Conservation (phyloP, 352 stramenopile genomes). For the Thalassiosira ordinaria region DNA sequence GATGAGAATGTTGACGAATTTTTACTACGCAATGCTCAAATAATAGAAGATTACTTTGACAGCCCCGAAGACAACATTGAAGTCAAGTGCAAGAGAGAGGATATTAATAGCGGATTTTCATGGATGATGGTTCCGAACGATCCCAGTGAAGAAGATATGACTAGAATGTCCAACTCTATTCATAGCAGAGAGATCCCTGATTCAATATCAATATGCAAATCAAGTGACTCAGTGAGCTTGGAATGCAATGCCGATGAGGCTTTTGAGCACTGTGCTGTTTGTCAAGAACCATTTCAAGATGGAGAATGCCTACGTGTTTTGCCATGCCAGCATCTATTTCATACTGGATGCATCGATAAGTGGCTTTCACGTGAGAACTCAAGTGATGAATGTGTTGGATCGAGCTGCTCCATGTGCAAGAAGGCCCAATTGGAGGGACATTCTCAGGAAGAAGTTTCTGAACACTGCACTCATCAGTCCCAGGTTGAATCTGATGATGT, state of each 20-base stretch:
- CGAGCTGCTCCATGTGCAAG: slow-evolving; percentile 69
- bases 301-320: slow-evolving; percentile 92
- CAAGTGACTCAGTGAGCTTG: neutral
- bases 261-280: slow-evolving; percentile 75
- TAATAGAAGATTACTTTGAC: slow-evolving; percentile 21
- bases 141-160: slow-evolving; percentile 35
- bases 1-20: slow-evolving; percentile 11
- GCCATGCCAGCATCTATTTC: slow-evolving; percentile 95
- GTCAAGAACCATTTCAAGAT: slow-evolving; percentile 68
- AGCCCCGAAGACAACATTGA: neutral
- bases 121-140: slow-evolving; percentile 54
- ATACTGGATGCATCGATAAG: slow-evolving; percentile 79
- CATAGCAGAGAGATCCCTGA: too few species aligned
- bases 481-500: slow-evolving; percentile 41
- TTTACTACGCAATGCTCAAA: neutral
- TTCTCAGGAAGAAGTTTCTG: neutral
- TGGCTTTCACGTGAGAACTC: slow-evolving; percentile 66
- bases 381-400: slow-evolving; percentile 61
- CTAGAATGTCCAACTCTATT: slow-evolving; percentile 22
- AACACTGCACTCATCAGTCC: neutral
- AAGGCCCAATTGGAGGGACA: slow-evolving; percentile 16
- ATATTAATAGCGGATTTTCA: too few species aligned
- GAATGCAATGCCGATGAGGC: slow-evolving; percentile 4
- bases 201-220: slow-evolving; percentile 50
- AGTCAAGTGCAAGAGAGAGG: too few species aligned